Percentiles rank a stretch among this genome's conserved stretches.
These are phyloP conservation scores for Lepraria neglecta DNA, from an alignment of 495 filamentous ascomycete species.

Conservation along the genomic window DNA sequence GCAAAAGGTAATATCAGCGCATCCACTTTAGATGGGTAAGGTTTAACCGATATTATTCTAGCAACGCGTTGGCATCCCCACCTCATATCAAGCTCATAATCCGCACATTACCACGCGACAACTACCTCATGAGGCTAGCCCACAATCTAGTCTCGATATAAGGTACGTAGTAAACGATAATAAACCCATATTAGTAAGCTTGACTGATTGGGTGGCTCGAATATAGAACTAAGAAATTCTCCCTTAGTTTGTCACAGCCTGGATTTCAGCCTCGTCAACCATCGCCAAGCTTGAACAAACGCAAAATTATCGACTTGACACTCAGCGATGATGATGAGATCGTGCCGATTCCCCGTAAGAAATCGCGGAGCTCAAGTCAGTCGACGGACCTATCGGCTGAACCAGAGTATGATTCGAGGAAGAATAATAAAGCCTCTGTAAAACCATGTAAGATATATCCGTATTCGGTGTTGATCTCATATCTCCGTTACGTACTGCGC, in stretches of 20 bases:
- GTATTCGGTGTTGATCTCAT: too few relatives aligned
- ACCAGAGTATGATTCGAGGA: not conserved
- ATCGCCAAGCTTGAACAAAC: not conserved
- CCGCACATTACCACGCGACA: not conserved
- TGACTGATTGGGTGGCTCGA: not conserved
- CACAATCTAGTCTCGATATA: not conserved
- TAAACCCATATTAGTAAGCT: not conserved
- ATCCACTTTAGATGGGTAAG: not conserved
- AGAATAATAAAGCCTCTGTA: too few relatives aligned
- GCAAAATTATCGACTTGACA: conserved; percentile 14
- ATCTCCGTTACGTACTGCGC: too few relatives aligned
- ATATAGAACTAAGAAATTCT: not conserved
- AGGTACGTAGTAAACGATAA: not conserved
- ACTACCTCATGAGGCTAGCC: not conserved
- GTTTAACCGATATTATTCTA: not conserved
- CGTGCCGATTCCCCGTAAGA: conserved; percentile 4
- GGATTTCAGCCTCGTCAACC: not conserved
- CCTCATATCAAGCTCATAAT: not conserved
- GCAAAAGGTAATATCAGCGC: too few relatives aligned
- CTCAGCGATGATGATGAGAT: conserved; percentile 11
- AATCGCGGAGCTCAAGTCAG: conserved; percentile 18
- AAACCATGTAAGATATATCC: not conserved
- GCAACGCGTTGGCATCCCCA: not conserved
- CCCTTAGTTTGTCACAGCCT: not conserved
- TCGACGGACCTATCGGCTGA: conserved; percentile 5